A percentile compares a stretch with the other conserved stretches of the same genome.
These are phyloP conservation scores for Gentiana macrophylla DNA, from an alignment of 257 asterid genomes.

Conservation along the genomic window DNA sequence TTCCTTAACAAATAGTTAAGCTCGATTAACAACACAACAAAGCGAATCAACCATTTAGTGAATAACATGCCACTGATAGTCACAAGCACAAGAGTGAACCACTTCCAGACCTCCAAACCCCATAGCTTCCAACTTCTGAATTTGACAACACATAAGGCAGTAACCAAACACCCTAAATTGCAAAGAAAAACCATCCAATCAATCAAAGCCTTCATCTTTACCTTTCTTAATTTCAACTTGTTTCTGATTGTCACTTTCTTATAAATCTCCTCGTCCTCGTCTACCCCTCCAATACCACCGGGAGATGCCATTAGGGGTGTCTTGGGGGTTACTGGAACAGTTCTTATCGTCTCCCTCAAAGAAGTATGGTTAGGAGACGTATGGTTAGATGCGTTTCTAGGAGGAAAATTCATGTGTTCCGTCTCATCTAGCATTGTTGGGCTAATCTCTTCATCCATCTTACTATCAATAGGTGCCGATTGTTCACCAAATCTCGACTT, in stretches of 20 bases:
- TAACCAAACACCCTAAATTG: conserved; percentile 42
- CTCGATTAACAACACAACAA: conserved; percentile 70
- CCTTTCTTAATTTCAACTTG: conserved; percentile 45
- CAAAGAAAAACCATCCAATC: conserved; percentile 60
- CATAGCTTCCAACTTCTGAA: conserved; percentile 27
- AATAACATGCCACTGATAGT: conserved; percentile 68
- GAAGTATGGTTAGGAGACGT: conserved; percentile 37
- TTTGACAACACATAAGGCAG: conserved; percentile 43
- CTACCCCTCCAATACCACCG: conserved; percentile 39
- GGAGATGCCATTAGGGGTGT: conserved; percentile 58
- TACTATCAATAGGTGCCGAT: conserved; percentile 29
- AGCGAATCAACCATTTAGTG: conserved; percentile 47
- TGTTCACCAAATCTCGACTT: conserved; percentile 88
- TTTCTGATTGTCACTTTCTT: conserved; percentile 66
- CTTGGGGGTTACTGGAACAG: conserved; percentile 37
- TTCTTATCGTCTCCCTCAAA: conserved; percentile 29
- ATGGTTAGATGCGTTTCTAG: conserved; percentile 20
- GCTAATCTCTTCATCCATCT: conserved; percentile 25
- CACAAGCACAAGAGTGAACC: conserved; percentile 67
- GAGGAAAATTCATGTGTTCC: conserved; percentile 14
- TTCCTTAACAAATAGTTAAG: conserved; percentile 52
- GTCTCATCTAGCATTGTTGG: conserved; percentile 16
- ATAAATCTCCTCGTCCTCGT: conserved; percentile 68
- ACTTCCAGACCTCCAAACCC: conserved; percentile 57
- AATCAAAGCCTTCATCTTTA: conserved; percentile 44